Conservation (phyloP, 2,329 filamentous ascomycete genomes). For the Pseudonectria foliicola region DNA sequence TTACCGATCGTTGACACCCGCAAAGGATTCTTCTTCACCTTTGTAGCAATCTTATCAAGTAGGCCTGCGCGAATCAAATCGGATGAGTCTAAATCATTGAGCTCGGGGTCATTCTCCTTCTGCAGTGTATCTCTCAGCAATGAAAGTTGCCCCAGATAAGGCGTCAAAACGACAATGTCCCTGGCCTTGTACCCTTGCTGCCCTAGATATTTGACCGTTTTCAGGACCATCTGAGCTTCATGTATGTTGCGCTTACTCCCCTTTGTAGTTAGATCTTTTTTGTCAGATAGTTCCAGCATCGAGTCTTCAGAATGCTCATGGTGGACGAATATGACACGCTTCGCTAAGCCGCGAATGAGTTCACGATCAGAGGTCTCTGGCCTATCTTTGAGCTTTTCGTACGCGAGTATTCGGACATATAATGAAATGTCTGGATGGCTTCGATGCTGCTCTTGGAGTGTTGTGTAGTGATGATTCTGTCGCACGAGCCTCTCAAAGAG, state of each 20-base stretch:
- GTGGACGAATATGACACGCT: conserved; percentile 59
- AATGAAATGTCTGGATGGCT: conserved; percentile 62
- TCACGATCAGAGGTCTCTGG: conserved; percentile 39
- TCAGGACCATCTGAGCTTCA: conserved; percentile 60
- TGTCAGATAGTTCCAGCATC: conserved; percentile 36
- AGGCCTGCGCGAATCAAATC: conserved; percentile 56
- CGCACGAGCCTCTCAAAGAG: conserved; percentile 62
- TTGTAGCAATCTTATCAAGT: conserved; percentile 43
- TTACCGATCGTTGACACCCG: conserved; percentile 63
- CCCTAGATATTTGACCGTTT: conserved; percentile 56
- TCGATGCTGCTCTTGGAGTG: conserved; percentile 56
- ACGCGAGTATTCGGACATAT: conserved; percentile 51
- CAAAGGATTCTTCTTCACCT: conserved; percentile 44
- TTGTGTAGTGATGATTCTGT: conserved; percentile 44
- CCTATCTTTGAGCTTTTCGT: conserved; percentile 53
- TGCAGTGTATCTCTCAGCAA: conserved; percentile 47
- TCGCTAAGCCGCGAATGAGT: conserved; percentile 47
- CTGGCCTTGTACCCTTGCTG: conserved; percentile 65
- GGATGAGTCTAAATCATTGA: conserved; percentile 61
- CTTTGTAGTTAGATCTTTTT: conserved; percentile 40
- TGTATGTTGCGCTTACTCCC: conserved; percentile 54
- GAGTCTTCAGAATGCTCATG: conserved; percentile 49
- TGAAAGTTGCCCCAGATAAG: conserved; percentile 63
- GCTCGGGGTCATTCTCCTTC: conserved; percentile 52
- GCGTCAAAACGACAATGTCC: conserved; percentile 61